Conservation (phyloP, 192 early-diverging fungal genomes). For the Gaertneriomyces semiglobifer region DNA sequence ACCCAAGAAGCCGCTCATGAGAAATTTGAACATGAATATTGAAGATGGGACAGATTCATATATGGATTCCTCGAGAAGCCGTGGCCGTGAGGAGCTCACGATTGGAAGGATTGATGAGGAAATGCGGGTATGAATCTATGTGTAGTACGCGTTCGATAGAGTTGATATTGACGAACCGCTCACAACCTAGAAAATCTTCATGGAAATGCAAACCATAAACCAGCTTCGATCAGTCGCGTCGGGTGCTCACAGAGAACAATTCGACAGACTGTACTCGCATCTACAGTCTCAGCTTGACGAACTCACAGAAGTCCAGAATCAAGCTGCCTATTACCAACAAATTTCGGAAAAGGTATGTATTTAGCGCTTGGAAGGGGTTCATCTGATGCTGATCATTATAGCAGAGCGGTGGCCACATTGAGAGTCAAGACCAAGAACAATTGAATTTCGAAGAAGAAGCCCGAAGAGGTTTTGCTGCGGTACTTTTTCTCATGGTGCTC, state of each 20-base stretch:
- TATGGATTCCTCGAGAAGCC: no score
- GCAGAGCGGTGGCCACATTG: not conserved
- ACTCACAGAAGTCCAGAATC: constrained; percentile 13
- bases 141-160: not conserved
- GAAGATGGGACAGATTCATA: not conserved
- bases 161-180: not conserved
- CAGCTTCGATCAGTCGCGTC: constrained; percentile 6
- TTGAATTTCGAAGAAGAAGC: no score
- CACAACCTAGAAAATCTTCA: not conserved
- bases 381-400: not conserved
- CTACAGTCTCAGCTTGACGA: constrained; percentile 15
- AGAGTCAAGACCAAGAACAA: no score
- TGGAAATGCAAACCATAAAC: constrained; percentile 11
- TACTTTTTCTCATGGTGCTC: no score
- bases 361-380: not conserved
- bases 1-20: not conserved
- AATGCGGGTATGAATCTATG: constrained; percentile 6
- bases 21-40: not conserved
- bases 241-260: constrained; percentile 10
- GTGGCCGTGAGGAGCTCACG: no score
- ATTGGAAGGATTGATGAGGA: constrained; percentile 10
- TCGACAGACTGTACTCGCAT: constrained; percentile 9
- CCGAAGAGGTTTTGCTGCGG: no score
- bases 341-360: not conserved
- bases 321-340: constrained; percentile 2